phyloP scores from a whole-genome alignment of 2,329 filamentous ascomycete genomes.

The Cercospora sesami region DNA sequence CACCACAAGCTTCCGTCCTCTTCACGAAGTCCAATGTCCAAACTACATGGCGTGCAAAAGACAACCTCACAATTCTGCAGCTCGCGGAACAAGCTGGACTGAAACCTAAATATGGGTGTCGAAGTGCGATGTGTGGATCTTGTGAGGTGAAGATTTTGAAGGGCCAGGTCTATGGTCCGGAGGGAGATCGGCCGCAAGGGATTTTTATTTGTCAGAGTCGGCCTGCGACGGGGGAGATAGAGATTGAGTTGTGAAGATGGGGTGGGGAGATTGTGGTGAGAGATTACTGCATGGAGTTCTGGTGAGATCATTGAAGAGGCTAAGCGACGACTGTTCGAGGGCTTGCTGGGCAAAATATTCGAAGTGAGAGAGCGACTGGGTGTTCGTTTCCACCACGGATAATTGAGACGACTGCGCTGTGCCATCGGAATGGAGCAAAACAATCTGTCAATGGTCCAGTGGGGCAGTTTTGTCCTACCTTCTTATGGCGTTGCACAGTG shows the following conservation, averaged over 20 bases:
- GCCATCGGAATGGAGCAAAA: too few species aligned
- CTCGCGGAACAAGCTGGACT: conserved; percentile 31
- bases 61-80: conserved; percentile 29
- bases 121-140: conserved; percentile 31
- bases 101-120: conserved; percentile 29
- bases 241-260: conserved; percentile 29
- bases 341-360: too few species aligned
- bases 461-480: too few species aligned
- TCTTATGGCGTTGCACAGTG: too few species aligned
- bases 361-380: too few species aligned
- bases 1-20: conserved; percentile 16
- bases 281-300: too few species aligned
- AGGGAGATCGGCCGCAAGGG: conserved; percentile 26
- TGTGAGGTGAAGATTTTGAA: conserved; percentile 28
- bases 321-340: too few species aligned
- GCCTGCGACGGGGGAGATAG: conserved; percentile 30
- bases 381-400: too few species aligned
- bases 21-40: conserved; percentile 30
- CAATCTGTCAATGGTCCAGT: too few species aligned
- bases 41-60: conserved; percentile 25
- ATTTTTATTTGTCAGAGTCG: conserved; percentile 32
- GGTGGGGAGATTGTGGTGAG: too few species aligned
- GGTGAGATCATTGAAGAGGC: too few species aligned
- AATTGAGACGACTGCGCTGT: too few species aligned
- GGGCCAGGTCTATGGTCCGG: conserved; percentile 30